Percentiles rank a stretch among this genome's conserved stretches.
These are phyloP conservation scores for Cutaneotrichosporon spelunceum DNA, from an alignment of 1,284 basidiomycete genomes.

Conservation along the genomic window DNA sequence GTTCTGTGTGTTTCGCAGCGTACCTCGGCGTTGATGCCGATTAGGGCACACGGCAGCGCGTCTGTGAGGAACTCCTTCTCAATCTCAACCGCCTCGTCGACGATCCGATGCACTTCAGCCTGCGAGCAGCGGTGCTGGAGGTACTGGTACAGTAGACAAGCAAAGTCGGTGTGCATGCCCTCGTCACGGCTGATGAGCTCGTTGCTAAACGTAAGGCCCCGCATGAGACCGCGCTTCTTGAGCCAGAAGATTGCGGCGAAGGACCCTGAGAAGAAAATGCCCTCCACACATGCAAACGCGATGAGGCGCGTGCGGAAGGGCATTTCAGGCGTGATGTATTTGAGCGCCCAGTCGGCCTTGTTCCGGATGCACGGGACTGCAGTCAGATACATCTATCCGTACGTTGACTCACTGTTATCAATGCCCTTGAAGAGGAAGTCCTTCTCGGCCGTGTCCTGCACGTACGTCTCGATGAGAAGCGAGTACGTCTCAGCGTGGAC, in stretches of 20 bases:
- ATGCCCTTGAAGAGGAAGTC: slow-evolving; percentile 57
- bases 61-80: slow-evolving; percentile 77
- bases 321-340: slow-evolving; percentile 81
- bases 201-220: slow-evolving; percentile 91
- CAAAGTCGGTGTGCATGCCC: slow-evolving; percentile 89
- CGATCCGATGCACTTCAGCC: slow-evolving; percentile 67
- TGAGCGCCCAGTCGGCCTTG: slow-evolving; percentile 90
- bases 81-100: slow-evolving; percentile 74
- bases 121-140: slow-evolving; percentile 68
- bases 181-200: slow-evolving; percentile 95
- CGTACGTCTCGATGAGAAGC: slow-evolving; percentile 59
- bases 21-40: slow-evolving; percentile 56
- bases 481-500: slow-evolving; percentile 61
- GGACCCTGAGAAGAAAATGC: slow-evolving; percentile 94
- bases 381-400: background rate
- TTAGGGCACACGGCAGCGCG: slow-evolving; percentile 54
- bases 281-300: slow-evolving; percentile 93
- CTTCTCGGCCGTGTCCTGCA: slow-evolving; percentile 56
- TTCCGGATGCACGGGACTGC: slow-evolving; percentile 65
- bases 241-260: slow-evolving; percentile 98
- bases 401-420: slow-evolving; percentile 51
- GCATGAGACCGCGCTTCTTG: slow-evolving; percentile 98
- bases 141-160: slow-evolving; percentile 68
- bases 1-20: slow-evolving; percentile 37
- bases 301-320: slow-evolving; percentile 83